Conservation (phyloP, 139 green algal genomes). For the Nannochloris sp. region DNA sequence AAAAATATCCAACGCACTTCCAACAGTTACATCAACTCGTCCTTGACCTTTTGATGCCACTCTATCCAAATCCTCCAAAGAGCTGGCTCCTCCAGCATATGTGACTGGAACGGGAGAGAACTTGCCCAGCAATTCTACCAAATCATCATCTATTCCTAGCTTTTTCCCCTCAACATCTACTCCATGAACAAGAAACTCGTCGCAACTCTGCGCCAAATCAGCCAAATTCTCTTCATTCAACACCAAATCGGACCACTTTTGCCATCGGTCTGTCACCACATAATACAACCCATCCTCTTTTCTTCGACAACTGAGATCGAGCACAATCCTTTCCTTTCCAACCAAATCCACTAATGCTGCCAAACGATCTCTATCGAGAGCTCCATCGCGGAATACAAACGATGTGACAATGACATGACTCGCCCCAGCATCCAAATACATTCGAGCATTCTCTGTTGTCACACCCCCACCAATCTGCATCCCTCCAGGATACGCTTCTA, state of each 20-base stretch:
- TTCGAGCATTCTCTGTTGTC: slow-evolving; percentile 65
- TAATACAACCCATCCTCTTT: slow-evolving; percentile 51
- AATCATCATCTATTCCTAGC: slow-evolving; percentile 88
- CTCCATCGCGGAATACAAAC: slow-evolving; percentile 82
- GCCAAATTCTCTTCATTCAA: slow-evolving; percentile 52
- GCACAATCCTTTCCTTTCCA: slow-evolving; percentile 79
- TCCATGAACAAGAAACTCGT: slow-evolving; percentile 96
- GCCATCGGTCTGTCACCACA: slow-evolving; percentile 70
- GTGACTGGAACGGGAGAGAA: slow-evolving; percentile 76
- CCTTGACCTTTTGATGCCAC: slow-evolving; percentile 55
- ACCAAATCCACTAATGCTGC: slow-evolving; percentile 65
- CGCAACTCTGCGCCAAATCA: slow-evolving; percentile 58
- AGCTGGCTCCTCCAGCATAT: slow-evolving; percentile 86
- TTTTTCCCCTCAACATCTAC: slow-evolving; percentile 98
- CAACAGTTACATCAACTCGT: slow-evolving; percentile 90
- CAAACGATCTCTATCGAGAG: slow-evolving; percentile 74
- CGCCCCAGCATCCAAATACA: slow-evolving; percentile 84
- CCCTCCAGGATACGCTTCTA: slow-evolving; percentile 72
- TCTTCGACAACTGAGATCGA: slow-evolving; percentile 89
- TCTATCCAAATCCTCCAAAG: slow-evolving; percentile 74
- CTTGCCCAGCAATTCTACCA: slow-evolving; percentile 74
- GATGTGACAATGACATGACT: slow-evolving; percentile 96
- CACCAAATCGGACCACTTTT: slow-evolving; percentile 50
- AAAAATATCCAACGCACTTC: slow-evolving; percentile 96
- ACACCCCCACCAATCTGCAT: slow-evolving; percentile 94